Evolutionary conservation across 352 stramenopile species (phyloP).

Genomic region (Globisporangium abappressorium): DNA sequence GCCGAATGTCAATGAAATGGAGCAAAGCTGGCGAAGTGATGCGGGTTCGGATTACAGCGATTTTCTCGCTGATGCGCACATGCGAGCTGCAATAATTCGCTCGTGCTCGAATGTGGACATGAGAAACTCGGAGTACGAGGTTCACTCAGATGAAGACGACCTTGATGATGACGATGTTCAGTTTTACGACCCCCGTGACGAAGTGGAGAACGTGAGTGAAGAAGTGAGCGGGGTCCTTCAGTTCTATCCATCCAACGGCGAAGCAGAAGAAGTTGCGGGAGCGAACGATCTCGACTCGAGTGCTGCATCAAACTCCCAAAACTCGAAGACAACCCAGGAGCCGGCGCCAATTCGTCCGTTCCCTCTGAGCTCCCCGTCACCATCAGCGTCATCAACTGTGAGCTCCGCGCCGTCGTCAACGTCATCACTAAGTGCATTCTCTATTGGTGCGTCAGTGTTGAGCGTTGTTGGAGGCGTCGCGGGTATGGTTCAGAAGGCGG

Average conservation of each 20-base stretch:
- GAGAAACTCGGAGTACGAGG: slow-evolving; percentile 25
- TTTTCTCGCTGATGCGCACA: slow-evolving; percentile 72
- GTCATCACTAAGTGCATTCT: slow-evolving; percentile 40
- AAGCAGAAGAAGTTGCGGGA: not conserved
- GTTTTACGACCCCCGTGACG: slow-evolving; percentile 29
- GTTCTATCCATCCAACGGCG: slow-evolving; percentile 2
- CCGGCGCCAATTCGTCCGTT: not conserved
- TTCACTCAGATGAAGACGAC: slow-evolving; percentile 54
- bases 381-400: slow-evolving; percentile 12
- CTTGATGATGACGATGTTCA: slow-evolving; percentile 38
- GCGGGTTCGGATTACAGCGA: slow-evolving; percentile 75
- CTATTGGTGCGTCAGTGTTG: slow-evolving; percentile 57
- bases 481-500: slow-evolving; percentile 66
- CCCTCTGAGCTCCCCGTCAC: slow-evolving; percentile 19
- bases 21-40: slow-evolving; percentile 70
- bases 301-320: not conserved
- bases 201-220: slow-evolving; percentile 22
- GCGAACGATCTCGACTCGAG: not conserved
- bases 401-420: slow-evolving; percentile 22
- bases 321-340: not conserved
- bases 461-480: slow-evolving; percentile 67
- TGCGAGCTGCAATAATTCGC: slow-evolving; percentile 72
- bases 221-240: slow-evolving; percentile 10
- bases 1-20: slow-evolving; percentile 27
- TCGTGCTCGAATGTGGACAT: slow-evolving; percentile 60